Base-by-base conservation (phyloP, 306 rosid genomes). In the Pyrus pyrifolia region DNA sequence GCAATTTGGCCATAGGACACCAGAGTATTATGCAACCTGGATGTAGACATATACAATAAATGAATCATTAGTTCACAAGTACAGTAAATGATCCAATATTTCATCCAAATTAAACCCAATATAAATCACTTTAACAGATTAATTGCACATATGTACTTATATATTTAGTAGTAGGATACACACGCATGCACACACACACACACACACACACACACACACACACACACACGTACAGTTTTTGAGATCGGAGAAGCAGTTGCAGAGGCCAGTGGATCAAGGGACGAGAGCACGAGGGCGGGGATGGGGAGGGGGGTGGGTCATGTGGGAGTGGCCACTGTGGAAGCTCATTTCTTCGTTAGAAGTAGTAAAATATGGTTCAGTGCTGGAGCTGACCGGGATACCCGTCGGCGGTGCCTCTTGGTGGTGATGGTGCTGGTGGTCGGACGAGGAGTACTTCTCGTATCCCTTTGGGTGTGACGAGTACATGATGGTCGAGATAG, bases 261-360 rank as follows among this genome's bases (percentile, higher is more conserved):
- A 87, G 46, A 87, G 87, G 31, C 91, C 90, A 22, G 88, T 79
- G 49, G 91, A 89, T 93, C 96, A 91, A 0, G 86, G 84, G 2
- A 70, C 86, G 0, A 46, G 78, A 12, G 40, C 30, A 19, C 52
- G 42, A 30, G 81, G 73, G n/a, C 60, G 79, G 53, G 22, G 31
- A 17, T 27, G 40, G 7, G 58, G 0, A 27, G 66, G 55, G 1
- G 5, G 19, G 25, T 27, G 29, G 76, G 31, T 49, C 61, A 57
- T n/a, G 38, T 55, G 19, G 61, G 23, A 19, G 17, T 70, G 53
- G 49, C 4, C 3, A 60, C 35, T 33, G 12, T n/a, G 11, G 52
- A 4, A 61, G 53, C n/a, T 11, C 76, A 13, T 49, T 75, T 63
- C 42, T 63, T 30, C 11, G 15, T 61, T 8, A 17, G 29, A 23